phyloP scores from a whole-genome alignment of 768 basidiomycete genomes.

The Lepiota brunneoincarnata region DNA sequence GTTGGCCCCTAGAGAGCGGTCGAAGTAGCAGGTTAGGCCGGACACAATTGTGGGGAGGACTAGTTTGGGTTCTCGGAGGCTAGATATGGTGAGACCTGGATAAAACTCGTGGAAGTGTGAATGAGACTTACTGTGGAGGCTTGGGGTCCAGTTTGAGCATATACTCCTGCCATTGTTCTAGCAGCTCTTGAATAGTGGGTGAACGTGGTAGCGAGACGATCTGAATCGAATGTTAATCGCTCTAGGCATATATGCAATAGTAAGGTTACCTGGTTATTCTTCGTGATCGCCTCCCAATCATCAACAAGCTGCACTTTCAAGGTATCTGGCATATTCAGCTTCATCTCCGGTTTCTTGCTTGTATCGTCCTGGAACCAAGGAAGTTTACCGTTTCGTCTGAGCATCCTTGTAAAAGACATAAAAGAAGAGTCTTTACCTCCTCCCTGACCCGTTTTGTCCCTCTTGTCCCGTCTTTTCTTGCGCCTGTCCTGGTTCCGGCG shows the following conservation, averaged over 20 bases:
- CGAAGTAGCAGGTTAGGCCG: conserved; percentile 89
- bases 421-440: conserved; percentile 45
- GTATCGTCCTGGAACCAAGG: conserved; percentile 61
- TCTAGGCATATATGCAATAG: background rate
- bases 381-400: background rate
- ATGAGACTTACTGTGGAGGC: conserved; percentile 41
- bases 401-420: background rate
- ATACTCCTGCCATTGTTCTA: conserved; percentile 75
- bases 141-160: conserved; percentile 40
- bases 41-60: conserved; percentile 79
- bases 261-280: conserved; percentile 76
- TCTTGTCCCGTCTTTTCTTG: conserved; percentile 58
- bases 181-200: conserved; percentile 74
- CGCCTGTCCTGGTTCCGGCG: conserved; percentile 22
- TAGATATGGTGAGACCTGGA: conserved; percentile 21
- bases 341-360: conserved; percentile 82
- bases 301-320: conserved; percentile 89
- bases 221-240: conserved; percentile 35
- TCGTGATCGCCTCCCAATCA: conserved; percentile 97
- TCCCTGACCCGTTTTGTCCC: conserved; percentile 75
- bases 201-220: conserved; percentile 79
- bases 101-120: background rate
- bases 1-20: conserved; percentile 85
- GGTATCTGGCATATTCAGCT: conserved; percentile 84
- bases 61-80: conserved; percentile 65